These are phyloP conservation scores for Talaromyces sp. DNA, from an alignment of 2,329 filamentous ascomycete species.

Conservation along the genomic window DNA sequence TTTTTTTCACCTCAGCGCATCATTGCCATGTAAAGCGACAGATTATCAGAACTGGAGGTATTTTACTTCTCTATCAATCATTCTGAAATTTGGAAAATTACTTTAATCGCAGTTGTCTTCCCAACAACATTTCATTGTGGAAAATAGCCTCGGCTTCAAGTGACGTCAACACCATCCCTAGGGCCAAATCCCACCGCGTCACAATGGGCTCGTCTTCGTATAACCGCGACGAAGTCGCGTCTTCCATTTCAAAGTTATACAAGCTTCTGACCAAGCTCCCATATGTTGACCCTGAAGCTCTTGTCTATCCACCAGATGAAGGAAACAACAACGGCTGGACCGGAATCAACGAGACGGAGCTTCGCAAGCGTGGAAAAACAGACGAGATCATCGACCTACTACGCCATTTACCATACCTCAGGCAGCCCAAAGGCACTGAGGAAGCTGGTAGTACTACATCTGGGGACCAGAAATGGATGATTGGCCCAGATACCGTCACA, in stretches of 20 bases:
- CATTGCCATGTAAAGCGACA: neutral
- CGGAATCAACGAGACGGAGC: conserved; percentile 5
- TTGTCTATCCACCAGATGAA: neutral
- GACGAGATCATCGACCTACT: conserved; percentile 4
- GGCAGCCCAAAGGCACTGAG: neutral
- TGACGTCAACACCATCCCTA: neutral
- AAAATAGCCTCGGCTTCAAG: neutral
- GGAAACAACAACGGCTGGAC: neutral
- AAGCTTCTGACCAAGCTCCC: conserved; percentile 1
- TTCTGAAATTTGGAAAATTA: no score
- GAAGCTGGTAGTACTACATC: neutral
- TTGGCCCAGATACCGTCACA: neutral
- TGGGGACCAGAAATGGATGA: conserved; percentile 2
- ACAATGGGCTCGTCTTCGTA: neutral
- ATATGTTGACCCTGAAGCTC: neutral
- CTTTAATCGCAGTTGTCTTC: no score
- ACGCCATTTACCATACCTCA: conserved; percentile 4
- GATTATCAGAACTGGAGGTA: neutral
- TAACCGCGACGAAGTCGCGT: neutral
- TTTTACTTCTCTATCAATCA: no score
- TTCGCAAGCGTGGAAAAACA: conserved; percentile 5
- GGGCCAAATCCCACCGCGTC: neutral
- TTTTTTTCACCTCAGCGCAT: neutral
- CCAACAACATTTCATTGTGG: neutral
- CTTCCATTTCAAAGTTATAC: neutral